phyloP scores from a whole-genome alignment of 441 rosid genomes.

The Hura crepitans region DNA sequence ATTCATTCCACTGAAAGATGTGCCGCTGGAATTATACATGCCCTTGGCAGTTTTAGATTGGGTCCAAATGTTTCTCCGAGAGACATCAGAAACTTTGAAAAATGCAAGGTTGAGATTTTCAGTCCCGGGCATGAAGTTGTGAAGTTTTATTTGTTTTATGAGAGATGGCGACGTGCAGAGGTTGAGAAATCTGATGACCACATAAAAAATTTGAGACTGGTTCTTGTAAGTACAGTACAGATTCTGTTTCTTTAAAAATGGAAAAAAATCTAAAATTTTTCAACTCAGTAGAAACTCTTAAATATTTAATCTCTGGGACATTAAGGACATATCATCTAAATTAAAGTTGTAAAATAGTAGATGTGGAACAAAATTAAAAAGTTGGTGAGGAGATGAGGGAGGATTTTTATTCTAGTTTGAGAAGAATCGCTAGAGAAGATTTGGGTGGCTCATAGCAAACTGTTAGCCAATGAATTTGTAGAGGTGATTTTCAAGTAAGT shows the following conservation, averaged over 20 bases:
- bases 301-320: background rate
- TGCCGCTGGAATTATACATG: constrained; percentile 76
- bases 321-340: background rate
- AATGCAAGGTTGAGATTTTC: constrained; percentile 31
- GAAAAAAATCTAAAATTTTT: constrained; percentile 6
- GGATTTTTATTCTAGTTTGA: background rate
- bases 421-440: background rate
- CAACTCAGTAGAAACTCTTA: background rate
- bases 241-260: background rate
- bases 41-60: constrained; percentile 69
- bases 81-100: constrained; percentile 51
- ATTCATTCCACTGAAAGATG: constrained; percentile 77
- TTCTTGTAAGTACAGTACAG: constrained; percentile 41
- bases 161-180: constrained; percentile 84
- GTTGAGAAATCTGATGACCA: constrained; percentile 50
- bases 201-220: constrained; percentile 45
- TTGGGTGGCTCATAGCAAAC: background rate
- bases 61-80: constrained; percentile 79
- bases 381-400: background rate
- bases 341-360: background rate
- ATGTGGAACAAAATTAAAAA: background rate
- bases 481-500: background rate
- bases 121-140: constrained; percentile 58
- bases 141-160: constrained; percentile 63
- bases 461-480: background rate